These are phyloP conservation scores for Bipolaris victoriae DNA, from an alignment of 2,329 filamentous ascomycete genomes.

Conservation along the genomic window DNA sequence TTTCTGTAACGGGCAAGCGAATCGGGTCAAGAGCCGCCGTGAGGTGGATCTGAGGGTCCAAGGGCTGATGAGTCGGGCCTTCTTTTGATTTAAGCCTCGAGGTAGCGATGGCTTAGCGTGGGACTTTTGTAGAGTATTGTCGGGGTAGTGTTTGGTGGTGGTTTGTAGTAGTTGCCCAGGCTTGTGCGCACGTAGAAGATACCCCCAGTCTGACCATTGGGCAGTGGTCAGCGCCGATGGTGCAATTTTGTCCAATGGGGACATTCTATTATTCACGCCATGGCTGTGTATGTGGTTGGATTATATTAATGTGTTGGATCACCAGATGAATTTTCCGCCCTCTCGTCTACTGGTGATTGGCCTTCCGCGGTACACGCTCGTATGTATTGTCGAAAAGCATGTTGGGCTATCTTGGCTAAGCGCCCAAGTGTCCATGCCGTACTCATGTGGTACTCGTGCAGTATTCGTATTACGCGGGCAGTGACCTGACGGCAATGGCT, in stretches of 20 bases:
- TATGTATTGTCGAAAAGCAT: background rate
- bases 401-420: slow-evolving; percentile 3
- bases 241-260: background rate
- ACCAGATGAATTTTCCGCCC: too few species aligned
- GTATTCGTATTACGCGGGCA: background rate
- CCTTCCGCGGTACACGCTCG: background rate
- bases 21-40: slow-evolving; percentile 8
- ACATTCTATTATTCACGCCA: background rate
- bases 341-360: background rate
- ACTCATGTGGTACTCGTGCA: background rate
- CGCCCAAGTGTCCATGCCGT: slow-evolving; percentile 7
- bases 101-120: slow-evolving; percentile 4
- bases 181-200: slow-evolving; percentile 11
- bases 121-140: background rate
- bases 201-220: slow-evolving; percentile 1
- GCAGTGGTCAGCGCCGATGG: background rate
- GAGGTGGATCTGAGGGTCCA: background rate
- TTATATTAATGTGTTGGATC: too few species aligned
- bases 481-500: background rate
- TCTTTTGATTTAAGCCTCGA: background rate
- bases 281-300: background rate
- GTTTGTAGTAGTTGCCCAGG: background rate
- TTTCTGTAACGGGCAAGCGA: background rate
- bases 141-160: background rate
- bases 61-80: background rate